Evolutionary conservation across 768 basidiomycete species (phyloP).

Genomic region (Macrolepiota fuliginosa): DNA sequence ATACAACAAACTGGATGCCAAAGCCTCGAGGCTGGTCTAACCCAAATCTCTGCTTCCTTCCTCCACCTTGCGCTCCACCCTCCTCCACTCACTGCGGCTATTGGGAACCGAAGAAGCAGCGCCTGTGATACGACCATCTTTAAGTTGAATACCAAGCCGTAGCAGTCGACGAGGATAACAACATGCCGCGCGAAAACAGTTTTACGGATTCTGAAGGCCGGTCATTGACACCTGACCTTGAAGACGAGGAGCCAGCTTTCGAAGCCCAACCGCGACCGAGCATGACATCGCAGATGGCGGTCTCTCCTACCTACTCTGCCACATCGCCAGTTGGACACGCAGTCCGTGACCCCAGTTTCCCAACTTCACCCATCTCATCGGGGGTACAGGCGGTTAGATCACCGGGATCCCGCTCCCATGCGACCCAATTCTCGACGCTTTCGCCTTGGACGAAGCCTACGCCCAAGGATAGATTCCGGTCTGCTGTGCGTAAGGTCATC

Average conservation of each 20-base stretch:
- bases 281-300: not conserved
- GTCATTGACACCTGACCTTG: constrained; percentile 64
- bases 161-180: not conserved
- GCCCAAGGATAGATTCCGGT: constrained; percentile 52
- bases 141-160: too few species aligned
- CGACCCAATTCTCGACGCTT: not conserved
- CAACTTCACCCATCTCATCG: not conserved
- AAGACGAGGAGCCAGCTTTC: constrained; percentile 33
- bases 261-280: not conserved
- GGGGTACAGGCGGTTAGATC: not conserved
- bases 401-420: not conserved
- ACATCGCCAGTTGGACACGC: not conserved
- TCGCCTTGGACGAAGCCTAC: constrained; percentile 21
- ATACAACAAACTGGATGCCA: not conserved
- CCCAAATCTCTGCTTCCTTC: not conserved
- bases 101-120: too few species aligned
- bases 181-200: constrained; percentile 68
- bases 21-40: not conserved
- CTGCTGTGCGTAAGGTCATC: constrained; percentile 60
- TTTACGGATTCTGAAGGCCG: constrained; percentile 64
- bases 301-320: not conserved
- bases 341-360: not conserved
- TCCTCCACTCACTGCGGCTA: too few species aligned
- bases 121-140: too few species aligned
- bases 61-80: not conserved